phyloP scores from a whole-genome alignment of 768 basidiomycete species.

The Rhizopogon vulgaris region DNA sequence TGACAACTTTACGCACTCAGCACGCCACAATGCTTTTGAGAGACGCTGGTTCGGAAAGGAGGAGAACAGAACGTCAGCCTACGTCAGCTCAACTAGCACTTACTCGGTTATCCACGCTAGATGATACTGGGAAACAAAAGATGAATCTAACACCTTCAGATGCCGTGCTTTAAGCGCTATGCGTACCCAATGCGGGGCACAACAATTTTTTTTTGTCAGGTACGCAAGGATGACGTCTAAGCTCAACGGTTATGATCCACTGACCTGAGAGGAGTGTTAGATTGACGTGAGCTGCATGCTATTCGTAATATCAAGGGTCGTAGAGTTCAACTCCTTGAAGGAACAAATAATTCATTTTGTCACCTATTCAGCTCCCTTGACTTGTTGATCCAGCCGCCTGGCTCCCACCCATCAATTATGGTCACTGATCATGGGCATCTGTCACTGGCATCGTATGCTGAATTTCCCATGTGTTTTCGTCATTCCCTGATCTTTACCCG shows the following conservation, averaged over 20 bases:
- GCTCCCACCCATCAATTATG: neutral
- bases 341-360: neutral
- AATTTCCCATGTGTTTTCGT: neutral
- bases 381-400: no score
- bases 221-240: neutral
- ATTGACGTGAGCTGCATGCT: neutral
- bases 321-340: neutral
- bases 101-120: no score
- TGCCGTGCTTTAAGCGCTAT: no score
- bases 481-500: neutral
- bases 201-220: neutral
- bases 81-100: no score
- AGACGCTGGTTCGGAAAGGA: no score
- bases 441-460: neutral
- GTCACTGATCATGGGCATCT: neutral
- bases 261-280: neutral
- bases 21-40: no score
- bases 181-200: neutral
- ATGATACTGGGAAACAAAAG: no score
- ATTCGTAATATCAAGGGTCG: neutral
- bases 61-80: no score
- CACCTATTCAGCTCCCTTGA: neutral
- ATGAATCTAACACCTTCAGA: no score
- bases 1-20: no score
- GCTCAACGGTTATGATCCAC: neutral